phyloP scores from a whole-genome alignment of 1,284 basidiomycete species.

The Sporisorium graminicola region DNA sequence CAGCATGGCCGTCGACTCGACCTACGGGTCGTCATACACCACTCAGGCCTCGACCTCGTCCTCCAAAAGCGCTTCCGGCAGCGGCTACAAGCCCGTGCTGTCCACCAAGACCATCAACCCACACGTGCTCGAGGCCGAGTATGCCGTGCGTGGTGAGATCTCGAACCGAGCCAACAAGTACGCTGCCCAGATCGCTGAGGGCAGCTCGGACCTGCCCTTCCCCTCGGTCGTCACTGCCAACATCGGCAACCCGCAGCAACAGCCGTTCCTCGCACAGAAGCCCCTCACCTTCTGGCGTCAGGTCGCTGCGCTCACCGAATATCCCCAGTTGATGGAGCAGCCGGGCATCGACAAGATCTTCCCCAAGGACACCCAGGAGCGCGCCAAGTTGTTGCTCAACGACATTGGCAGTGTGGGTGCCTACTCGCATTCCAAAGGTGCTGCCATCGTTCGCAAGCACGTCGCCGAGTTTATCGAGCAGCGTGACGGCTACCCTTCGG shows the following conservation, averaged over 20 bases:
- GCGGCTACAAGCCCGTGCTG: conserved; percentile 72
- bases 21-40: conserved; percentile 41
- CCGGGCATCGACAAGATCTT: conserved; percentile 78
- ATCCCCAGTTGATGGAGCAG: conserved; percentile 84
- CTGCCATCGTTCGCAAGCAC: conserved; percentile 86
- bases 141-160: conserved; percentile 96
- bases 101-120: conserved; percentile 76
- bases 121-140: conserved; percentile 86
- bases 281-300: conserved; percentile 94
- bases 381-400: conserved; percentile 82
- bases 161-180: conserved; percentile 90
- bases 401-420: conserved; percentile 95
- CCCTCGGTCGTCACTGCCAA: conserved; percentile 91
- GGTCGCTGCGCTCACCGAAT: conserved; percentile 91
- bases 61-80: conserved; percentile 19
- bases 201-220: conserved; percentile 80
- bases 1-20: conserved; percentile 25
- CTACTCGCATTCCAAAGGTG: conserved; percentile 95
- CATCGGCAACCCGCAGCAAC: conserved; percentile 98
- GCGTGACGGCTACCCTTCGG: conserved; percentile 75
- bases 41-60: conserved; percentile 33
- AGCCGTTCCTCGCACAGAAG: conserved; percentile 85
- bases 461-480: conserved; percentile 88
- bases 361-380: conserved; percentile 85
- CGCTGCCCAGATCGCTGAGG: conserved; percentile 63